Evolutionary conservation across 352 stramenopile species (phyloP), one percentile per base, ranked within the genome.

Genomic region (Blastocystis hominis): DNA sequence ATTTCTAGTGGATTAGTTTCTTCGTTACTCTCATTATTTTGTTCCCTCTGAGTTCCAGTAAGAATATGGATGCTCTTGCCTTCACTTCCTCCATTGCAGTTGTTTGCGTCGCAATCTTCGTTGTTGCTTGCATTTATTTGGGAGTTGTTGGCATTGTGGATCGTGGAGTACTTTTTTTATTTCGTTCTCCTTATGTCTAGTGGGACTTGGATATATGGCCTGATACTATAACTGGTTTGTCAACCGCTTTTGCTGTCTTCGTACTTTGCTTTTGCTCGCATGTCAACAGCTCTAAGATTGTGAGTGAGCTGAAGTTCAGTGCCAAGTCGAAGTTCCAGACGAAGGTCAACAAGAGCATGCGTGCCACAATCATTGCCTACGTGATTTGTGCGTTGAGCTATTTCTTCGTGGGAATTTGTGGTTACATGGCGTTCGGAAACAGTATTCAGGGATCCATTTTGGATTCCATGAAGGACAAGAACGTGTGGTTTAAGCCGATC

Each of bases 341-440:
- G 24, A 84, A 84, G 72, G 72, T 61, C 2, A 47, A 47, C 50
- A 84, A 84, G 30, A 50, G 15, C 17, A 20, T 63, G 7, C 36
- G 56, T 20, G 72, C 72, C n/a, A 84, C 72, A 2, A 55, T 68
- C 36, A 44, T 64, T 47, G 72, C 72, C 56, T 84, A 84, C 72
- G 17, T 47, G 0, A 50, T 84, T 36, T 84, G 72, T 24, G 72
- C 72, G 3, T 17, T 64, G 2, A 42, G 44, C 55, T 84, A 84
- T 46, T 66, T 84, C 20, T 84, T 84, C 36, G 72, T 84, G 1
- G 72, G 72, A 44, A 64, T 84, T 20, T 84, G 72, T 15, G 72
- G 72, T 24, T 84, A 84, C 56, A 84, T 84, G 72, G 72, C 72
- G 2, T 84, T 84, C 36, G 72, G 72, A 34, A 84, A 84, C 55